Conservation (phyloP, 179 eudicot species). For the Actinidia arguta region DNA sequence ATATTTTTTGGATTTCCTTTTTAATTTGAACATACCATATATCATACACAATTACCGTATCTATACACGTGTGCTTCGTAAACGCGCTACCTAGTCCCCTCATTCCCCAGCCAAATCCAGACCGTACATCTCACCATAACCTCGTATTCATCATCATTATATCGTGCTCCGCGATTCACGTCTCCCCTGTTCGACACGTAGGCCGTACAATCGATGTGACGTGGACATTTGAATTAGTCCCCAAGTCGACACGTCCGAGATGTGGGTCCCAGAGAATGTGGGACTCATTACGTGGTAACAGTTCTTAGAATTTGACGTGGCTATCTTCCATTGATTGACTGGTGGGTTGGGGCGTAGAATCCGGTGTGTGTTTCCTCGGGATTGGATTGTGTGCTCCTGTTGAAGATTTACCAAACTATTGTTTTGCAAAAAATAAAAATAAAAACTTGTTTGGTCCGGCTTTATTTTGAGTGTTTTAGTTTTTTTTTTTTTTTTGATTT, state of each 20-base stretch:
- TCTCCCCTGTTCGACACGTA: constrained; percentile 11
- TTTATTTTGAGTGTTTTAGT: too few relatives aligned
- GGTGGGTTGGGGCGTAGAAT: not conserved
- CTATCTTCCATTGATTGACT: constrained; percentile 11
- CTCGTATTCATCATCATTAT: constrained; percentile 10
- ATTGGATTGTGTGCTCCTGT: constrained; percentile 12
- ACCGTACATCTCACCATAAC: constrained; percentile 3
- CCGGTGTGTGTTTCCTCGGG: constrained; percentile 21
- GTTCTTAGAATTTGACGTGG: not conserved
- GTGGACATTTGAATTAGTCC: not conserved
- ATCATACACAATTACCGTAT: too few relatives aligned
- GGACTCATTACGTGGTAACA: constrained; percentile 4
- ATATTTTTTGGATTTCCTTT: too few relatives aligned
- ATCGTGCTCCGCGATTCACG: not conserved
- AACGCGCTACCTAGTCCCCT: too few relatives aligned
- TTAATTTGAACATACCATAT: too few relatives aligned
- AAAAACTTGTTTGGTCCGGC: too few relatives aligned
- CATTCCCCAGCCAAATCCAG: not conserved
- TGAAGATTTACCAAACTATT: too few relatives aligned
- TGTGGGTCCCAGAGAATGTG: not conserved
- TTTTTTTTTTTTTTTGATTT: too few relatives aligned
- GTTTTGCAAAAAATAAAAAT: too few relatives aligned
- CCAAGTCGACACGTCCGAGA: not conserved
- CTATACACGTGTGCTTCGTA: too few relatives aligned
- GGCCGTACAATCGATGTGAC: not conserved